Conservation (phyloP, 108 stramenopile genomes). For the Fragilaria crotonensis region DNA sequence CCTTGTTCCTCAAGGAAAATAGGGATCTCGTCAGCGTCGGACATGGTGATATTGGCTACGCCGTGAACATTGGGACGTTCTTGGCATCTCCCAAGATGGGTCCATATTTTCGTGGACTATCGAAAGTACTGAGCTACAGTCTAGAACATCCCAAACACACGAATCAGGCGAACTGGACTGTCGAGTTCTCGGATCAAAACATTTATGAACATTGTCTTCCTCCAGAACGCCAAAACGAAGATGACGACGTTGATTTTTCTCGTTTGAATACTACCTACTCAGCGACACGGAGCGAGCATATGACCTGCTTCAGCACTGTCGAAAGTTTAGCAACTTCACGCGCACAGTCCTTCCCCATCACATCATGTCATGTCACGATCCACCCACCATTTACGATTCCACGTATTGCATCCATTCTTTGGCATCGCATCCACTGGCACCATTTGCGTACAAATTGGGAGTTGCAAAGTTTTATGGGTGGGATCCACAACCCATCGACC, state of each 20-base stretch:
- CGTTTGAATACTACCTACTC: not conserved
- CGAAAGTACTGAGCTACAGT: not conserved
- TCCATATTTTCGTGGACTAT: not conserved
- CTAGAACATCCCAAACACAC: not conserved
- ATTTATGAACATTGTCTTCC: slow-evolving; percentile 1
- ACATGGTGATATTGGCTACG: not conserved
- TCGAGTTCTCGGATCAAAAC: slow-evolving; percentile 1
- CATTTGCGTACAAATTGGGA: not conserved
- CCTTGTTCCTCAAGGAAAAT: not conserved
- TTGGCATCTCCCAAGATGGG: not conserved
- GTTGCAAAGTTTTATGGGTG: slow-evolving; percentile 1
- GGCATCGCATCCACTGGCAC: not conserved
- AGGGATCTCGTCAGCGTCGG: slow-evolving; percentile 1
- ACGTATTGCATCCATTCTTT: slow-evolving; percentile 10
- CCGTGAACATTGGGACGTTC: slow-evolving; percentile 5
- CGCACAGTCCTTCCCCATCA: not conserved
- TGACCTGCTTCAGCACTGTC: not conserved
- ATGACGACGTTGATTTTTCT: not conserved
- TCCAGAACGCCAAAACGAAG: not conserved
- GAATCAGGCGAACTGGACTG: not conserved
- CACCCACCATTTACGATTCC: slow-evolving; percentile 1
- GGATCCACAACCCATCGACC: not conserved
- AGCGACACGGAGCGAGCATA: not conserved
- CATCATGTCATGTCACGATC: not conserved
- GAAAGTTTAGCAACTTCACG: not conserved